Percentiles rank a stretch among this genome's conserved stretches.
These are phyloP conservation scores for Podaxis mareebaensis DNA, from an alignment of 768 basidiomycete genomes.

Conservation along the genomic window DNA sequence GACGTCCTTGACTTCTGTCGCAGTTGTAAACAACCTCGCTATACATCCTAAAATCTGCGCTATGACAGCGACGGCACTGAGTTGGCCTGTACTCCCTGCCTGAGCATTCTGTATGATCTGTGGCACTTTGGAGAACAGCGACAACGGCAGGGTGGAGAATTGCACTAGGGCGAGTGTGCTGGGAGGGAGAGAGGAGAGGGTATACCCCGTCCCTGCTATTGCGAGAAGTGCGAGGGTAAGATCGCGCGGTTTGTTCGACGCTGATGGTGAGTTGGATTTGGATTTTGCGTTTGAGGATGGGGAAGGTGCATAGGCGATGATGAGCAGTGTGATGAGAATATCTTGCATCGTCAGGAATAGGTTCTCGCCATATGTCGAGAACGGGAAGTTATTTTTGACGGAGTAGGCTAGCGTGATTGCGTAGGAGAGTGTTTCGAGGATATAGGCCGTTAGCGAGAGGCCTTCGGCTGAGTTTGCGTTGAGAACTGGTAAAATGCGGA, in stretches of 20 bases:
- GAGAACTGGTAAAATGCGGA: constrained; percentile 48
- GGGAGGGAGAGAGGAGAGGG: constrained; percentile 50
- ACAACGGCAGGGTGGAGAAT: constrained; percentile 84
- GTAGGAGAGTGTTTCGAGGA: constrained; percentile 89
- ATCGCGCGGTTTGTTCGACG: constrained; percentile 28
- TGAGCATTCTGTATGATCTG: constrained; percentile 86
- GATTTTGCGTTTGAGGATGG: background rate
- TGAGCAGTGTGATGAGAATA: constrained; percentile 84
- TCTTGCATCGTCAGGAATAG: constrained; percentile 91
- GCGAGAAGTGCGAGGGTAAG: constrained; percentile 33
- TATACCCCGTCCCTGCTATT: constrained; percentile 29
- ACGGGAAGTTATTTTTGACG: constrained; percentile 82
- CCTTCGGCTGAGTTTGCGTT: constrained; percentile 79
- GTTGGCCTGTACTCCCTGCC: constrained; percentile 83
- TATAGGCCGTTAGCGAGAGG: constrained; percentile 81
- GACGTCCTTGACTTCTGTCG: constrained; percentile 82
- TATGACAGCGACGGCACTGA: constrained; percentile 90
- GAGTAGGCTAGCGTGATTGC: constrained; percentile 90
- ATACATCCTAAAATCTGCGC: constrained; percentile 87
- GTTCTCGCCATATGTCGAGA: constrained; percentile 98
- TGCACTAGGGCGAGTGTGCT: constrained; percentile 69
- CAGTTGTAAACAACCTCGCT: constrained; percentile 91
- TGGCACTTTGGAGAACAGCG: constrained; percentile 90
- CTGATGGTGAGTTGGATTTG: constrained; percentile 20
- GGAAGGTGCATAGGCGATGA: constrained; percentile 61